Base-by-base conservation (phyloP, 345 rosid genomes). In the Salix viminalis region DNA sequence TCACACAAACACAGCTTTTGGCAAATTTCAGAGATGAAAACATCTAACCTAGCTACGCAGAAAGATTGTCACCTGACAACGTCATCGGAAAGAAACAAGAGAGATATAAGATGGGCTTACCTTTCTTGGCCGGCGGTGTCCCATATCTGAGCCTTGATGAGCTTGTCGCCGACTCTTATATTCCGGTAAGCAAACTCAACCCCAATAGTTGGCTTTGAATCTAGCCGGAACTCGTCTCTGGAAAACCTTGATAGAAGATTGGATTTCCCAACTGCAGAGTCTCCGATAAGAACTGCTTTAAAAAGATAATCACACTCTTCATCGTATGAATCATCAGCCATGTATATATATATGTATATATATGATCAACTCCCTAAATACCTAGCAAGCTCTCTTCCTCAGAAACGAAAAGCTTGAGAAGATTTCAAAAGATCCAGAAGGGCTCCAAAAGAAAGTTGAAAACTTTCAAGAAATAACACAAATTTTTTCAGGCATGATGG, bases 111-210 rank as follows among this genome's bases (percentile, higher is more conserved):
- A 32, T 2, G 16, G 13, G 60, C 70, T 2, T 86, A 93, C 97
- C 97, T 90, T 88, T 93, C 97, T 82, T 93, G 96, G 39, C 97
- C 96, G 58, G 97, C 97, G 6, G 97, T 93, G 80, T 93, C 97
- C 97, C 97, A 93, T 71, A 93, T 87, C 75, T 93, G 97, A 78
- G 96, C 91, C 65, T 90, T 93, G 88, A 93, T 87, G 83, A 90
- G 84, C 83, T 93, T 93, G 41, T 87, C 95, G 5, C 76, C 90
- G 6, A 93, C 87, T 34, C 68, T 82, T 26, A 93, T 85, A 75
- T 86, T 91, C 77, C 95, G 81, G 81, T 89, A 91, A 70, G 97
- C 97, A 67, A 93, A 93, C 73, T 93, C 98, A 62, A 93, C 98
- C 1, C 98, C 97, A 8, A 93, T 93, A 4, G 98, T 94, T 26